Evolutionary conservation across 2,329 filamentous ascomycete genomes (phyloP).

Genomic region (Lecanicillium sp.): DNA sequence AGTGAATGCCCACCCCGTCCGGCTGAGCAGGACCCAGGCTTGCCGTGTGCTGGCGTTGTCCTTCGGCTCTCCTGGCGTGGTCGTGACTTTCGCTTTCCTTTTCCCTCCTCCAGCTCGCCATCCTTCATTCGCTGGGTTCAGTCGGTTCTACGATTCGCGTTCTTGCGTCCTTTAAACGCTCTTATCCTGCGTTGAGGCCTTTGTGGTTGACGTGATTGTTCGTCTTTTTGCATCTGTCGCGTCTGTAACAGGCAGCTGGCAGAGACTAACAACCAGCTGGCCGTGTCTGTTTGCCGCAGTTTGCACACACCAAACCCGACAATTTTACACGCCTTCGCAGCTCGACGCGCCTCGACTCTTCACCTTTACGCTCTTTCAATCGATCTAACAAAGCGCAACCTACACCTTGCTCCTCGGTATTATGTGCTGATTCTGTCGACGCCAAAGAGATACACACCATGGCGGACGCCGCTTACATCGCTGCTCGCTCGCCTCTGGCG

Average conservation of each 20-base stretch:
- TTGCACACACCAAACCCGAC: conserved; percentile 1
- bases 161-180: neutral
- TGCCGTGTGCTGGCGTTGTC: neutral
- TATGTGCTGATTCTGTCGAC: conserved; percentile 25
- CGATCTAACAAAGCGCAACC: neutral
- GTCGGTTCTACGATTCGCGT: neutral
- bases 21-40: too few relatives aligned
- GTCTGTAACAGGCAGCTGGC: conserved; percentile 1
- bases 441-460: conserved; percentile 17
- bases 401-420: conserved; percentile 15
- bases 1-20: neutral
- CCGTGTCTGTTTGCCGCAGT: conserved; percentile 2
- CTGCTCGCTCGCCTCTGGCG: conserved; percentile 32
- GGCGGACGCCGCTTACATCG: conserved; percentile 24
- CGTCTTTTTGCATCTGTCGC: neutral
- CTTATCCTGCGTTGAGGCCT: neutral
- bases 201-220: neutral
- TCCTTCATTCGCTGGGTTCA: conserved; percentile 4
- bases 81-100: conserved; percentile 6
- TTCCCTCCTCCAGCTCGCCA: conserved; percentile 8
- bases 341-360: neutral
- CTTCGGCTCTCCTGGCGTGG: conserved; percentile 2
- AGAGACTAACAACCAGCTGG: conserved; percentile 2
- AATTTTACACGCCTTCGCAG: neutral
- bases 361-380: neutral